Conservation (phyloP, 2,329 filamentous ascomycete genomes). For the Ambrosiella cleistominuta region DNA sequence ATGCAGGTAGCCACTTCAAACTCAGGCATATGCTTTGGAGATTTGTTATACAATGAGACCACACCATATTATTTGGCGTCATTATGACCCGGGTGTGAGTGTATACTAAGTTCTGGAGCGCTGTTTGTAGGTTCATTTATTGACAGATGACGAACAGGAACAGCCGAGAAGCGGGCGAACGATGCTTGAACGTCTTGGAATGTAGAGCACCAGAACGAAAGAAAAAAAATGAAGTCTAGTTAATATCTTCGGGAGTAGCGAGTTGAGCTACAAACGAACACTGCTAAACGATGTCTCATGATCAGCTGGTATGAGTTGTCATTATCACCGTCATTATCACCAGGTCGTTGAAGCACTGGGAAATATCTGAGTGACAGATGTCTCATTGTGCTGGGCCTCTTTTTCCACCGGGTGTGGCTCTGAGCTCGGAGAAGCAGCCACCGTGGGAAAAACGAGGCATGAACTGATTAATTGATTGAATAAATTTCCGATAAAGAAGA, state of each 20-base stretch:
- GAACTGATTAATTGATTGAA: not conserved
- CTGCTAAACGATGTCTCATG: not conserved
- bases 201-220: too few species aligned
- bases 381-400: not conserved
- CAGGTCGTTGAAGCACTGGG: not conserved
- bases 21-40: not conserved
- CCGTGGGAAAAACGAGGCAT: not conserved
- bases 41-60: not conserved
- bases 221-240: not conserved
- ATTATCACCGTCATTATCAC: not conserved
- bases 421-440: not conserved
- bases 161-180: too few species aligned
- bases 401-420: too few species aligned
- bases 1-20: conserved; percentile 2
- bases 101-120: not conserved
- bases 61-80: not conserved
- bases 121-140: not conserved
- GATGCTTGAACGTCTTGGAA: too few species aligned
- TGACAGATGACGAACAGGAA: too few species aligned
- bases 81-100: not conserved
- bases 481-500: not conserved
- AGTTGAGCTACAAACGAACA: not conserved
- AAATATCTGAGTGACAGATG: not conserved
- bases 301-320: not conserved
- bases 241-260: not conserved